Evolutionary conservation across 106 monocot genomes (phyloP), one percentile per base, ranked within the genome.

Genomic region (Platanthera zijinensis): DNA sequence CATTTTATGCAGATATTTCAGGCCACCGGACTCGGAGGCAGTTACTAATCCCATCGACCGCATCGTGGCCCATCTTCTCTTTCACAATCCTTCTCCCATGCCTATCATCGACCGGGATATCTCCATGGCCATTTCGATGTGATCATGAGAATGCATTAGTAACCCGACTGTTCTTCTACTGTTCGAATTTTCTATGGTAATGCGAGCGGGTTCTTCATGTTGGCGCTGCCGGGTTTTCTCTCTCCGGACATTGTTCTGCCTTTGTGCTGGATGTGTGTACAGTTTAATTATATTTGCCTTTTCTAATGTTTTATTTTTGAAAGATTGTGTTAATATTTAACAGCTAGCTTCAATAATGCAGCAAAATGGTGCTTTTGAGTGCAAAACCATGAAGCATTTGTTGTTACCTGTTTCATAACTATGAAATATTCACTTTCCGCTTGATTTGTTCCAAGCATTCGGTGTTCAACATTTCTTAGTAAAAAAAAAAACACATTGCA

Each of bases 41-140:
- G 78, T 79, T 66, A 94, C 94, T 17, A 94, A 94, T 85, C 89
- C 86, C n/a, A 91, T 94, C 21, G 94, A 94, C 66, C 84, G 94
- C n/a, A 85, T 83, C 1, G 87, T 94, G 10, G 91, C 91, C 25
- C 84, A 85, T 72, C 76, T 94, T 69, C 87, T 94, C 13, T 94
- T 91, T 75, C 85, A 91, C 71, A 90, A 54, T 61, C 85, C 82
- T 21, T 51, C 72, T 72, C 47, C 22, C 10, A 72, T 72, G 49
- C 72, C 72, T 22, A 51, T 50, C 21, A 21, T 51, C 50, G 72
- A 72, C 51, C 50, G 50, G 46, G 18, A n/a, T 51, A 72, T 72
- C 50, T 72, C 72, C 19, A 51, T 51, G 72, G 72, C 72, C 9
- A 51, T 51, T 72, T 72, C 72, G 0, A 50, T 51, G 51, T 72